Evolutionary conservation across 179 eudicot genomes (phyloP).

Genomic region (Silene coronaria): DNA sequence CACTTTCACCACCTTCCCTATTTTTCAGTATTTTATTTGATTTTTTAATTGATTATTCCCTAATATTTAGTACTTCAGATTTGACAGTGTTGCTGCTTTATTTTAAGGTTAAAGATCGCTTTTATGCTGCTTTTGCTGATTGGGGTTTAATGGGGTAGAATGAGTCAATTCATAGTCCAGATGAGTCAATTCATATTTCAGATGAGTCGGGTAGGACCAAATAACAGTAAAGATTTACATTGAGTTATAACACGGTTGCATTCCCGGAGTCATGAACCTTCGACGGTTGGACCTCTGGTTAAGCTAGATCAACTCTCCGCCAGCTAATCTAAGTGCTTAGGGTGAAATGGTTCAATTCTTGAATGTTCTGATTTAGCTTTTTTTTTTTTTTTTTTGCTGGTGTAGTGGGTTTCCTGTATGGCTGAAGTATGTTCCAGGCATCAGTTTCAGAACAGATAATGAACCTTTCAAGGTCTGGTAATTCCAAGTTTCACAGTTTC

Average conservation of each 20-base stretch:
- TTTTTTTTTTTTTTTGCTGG: constrained; percentile 8
- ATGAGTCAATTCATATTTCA: too few species aligned
- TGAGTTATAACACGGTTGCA: not conserved
- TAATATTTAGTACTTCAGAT: not conserved
- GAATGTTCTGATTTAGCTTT: not conserved
- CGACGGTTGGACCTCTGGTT: not conserved
- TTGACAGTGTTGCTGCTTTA: not conserved
- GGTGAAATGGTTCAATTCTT: too few species aligned
- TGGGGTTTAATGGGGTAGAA: not conserved
- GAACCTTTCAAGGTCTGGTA: constrained; percentile 75
- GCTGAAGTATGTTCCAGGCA: constrained; percentile 90
- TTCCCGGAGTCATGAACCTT: not conserved
- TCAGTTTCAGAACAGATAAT: constrained; percentile 87
- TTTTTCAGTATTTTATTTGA: not conserved
- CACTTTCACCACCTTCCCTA: not conserved
- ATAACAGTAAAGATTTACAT: not conserved
- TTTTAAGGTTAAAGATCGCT: not conserved
- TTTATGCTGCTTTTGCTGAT: not conserved
- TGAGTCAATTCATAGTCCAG: not conserved
- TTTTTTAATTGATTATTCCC: too few species aligned
- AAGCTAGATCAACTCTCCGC: too few species aligned
- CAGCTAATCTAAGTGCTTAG: not conserved
- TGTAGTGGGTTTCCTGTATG: constrained; percentile 93
- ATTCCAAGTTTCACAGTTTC: not conserved
- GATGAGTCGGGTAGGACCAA: too few species aligned